Conservation (phyloP, 129 eudicot species). For the Saussurea involucrata region DNA sequence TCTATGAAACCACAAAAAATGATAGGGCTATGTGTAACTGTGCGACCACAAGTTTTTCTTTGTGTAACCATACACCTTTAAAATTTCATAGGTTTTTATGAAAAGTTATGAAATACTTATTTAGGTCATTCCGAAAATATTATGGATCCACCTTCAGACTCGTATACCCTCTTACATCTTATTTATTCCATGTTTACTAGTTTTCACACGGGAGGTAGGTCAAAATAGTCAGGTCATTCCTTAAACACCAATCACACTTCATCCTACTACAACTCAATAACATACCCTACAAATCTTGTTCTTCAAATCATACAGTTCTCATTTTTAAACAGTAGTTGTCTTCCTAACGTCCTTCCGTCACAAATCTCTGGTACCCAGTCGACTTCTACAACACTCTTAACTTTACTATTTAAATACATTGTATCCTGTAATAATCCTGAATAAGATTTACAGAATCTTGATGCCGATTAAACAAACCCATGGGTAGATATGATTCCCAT, state of each 20-base stretch:
- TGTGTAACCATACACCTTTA: neutral
- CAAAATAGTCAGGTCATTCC: neutral
- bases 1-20: too few species aligned
- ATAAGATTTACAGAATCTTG: conserved; percentile 19
- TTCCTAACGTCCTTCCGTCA: neutral
- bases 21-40: neutral
- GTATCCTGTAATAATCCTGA: conserved; percentile 1
- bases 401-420: neutral
- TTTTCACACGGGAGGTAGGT: neutral
- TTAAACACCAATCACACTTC: neutral
- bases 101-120: too few species aligned
- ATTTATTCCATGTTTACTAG: neutral
- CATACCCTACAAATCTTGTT: neutral
- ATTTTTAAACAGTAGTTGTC: neutral
- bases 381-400: neutral
- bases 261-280: neutral
- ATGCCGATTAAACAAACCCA: conserved; percentile 11
- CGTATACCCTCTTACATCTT: neutral
- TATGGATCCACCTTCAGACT: neutral
- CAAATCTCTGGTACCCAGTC: neutral
- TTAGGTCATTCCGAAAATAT: neutral
- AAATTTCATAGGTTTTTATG: too few species aligned
- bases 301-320: neutral
- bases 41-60: neutral
- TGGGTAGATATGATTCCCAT: too few species aligned